Percentiles rank a stretch among this genome's conserved stretches.
These are phyloP conservation scores for Leccinum arenicola DNA, from an alignment of 768 basidiomycete species.

Conservation along the genomic window DNA sequence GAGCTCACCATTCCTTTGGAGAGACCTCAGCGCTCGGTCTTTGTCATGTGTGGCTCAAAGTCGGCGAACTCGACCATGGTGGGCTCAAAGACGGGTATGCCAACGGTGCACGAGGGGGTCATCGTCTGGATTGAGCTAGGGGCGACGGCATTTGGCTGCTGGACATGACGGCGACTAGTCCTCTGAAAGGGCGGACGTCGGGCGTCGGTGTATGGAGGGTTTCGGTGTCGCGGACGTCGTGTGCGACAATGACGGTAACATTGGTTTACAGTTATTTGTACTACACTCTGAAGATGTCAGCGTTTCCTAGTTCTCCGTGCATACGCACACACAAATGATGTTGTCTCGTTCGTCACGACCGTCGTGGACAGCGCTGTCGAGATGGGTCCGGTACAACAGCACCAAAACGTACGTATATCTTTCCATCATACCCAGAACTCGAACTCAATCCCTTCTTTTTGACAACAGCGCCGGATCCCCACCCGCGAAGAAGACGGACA, in stretches of 20 bases:
- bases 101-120: conserved; percentile 71
- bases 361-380: not conserved
- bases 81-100: conserved; percentile 84
- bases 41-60: conserved; percentile 43
- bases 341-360: not conserved
- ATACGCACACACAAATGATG: not conserved
- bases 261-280: not conserved
- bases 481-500: not conserved
- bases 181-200: conserved; percentile 7
- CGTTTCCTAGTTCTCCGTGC: too few relatives aligned
- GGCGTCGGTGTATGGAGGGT: not conserved
- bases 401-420: not conserved
- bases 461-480: conserved; percentile 6
- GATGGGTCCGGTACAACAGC: conserved; percentile 12
- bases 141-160: conserved; percentile 27
- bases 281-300: too few relatives aligned
- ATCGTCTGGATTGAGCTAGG: conserved; percentile 51
- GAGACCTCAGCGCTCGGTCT: conserved; percentile 88
- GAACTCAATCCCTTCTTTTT: not conserved
- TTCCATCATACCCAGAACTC: too few relatives aligned
- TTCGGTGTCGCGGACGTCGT: conserved; percentile 12
- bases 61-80: conserved; percentile 87
- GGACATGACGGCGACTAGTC: conserved; percentile 17
- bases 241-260: conserved; percentile 1
- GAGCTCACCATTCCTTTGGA: conserved; percentile 79